A percentile compares a stretch with the other conserved stretches of the same genome.
Conservation (phyloP, 2,329 filamentous ascomycete genomes). For the Aspergillus clavatus region DNA sequence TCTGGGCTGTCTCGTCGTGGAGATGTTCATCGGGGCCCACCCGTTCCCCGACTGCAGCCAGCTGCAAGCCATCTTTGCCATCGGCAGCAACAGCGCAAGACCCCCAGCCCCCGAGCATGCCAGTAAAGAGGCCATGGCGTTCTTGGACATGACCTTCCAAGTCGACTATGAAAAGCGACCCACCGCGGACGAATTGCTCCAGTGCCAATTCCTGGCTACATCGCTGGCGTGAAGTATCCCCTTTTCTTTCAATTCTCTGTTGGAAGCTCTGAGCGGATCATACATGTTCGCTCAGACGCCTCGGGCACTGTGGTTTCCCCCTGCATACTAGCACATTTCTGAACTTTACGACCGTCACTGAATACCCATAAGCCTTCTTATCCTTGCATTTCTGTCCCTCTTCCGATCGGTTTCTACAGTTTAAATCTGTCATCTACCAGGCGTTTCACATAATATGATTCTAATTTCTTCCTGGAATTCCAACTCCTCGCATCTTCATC, state of each 20-base stretch:
- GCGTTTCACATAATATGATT: background rate
- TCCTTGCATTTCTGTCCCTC: background rate
- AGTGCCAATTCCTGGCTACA: slow-evolving; percentile 69
- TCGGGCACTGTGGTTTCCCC: background rate
- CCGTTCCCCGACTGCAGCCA: slow-evolving; percentile 97
- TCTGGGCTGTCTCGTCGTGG: slow-evolving; percentile 89
- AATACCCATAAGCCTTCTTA: background rate
- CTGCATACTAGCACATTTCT: background rate
- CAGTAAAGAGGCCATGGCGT: slow-evolving; percentile 75
- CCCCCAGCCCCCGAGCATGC: slow-evolving; percentile 85
- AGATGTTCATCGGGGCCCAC: slow-evolving; percentile 98
- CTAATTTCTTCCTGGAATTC: background rate
- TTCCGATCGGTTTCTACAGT: background rate
- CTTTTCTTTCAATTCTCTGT: background rate
- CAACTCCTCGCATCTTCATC: too few species aligned
- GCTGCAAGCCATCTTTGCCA: slow-evolving; percentile 97
- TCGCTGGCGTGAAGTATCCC: slow-evolving; percentile 54
- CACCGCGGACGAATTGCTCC: slow-evolving; percentile 83
- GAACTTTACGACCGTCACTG: background rate
- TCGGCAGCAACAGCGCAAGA: slow-evolving; percentile 79
- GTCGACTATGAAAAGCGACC: slow-evolving; percentile 90
- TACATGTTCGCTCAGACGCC: too few species aligned
- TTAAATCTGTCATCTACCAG: background rate
- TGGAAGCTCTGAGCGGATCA: too few species aligned
- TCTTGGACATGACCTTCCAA: slow-evolving; percentile 87